These are phyloP conservation scores for Gossypium australe DNA, from an alignment of 345 rosid species.

Conservation along the genomic window DNA sequence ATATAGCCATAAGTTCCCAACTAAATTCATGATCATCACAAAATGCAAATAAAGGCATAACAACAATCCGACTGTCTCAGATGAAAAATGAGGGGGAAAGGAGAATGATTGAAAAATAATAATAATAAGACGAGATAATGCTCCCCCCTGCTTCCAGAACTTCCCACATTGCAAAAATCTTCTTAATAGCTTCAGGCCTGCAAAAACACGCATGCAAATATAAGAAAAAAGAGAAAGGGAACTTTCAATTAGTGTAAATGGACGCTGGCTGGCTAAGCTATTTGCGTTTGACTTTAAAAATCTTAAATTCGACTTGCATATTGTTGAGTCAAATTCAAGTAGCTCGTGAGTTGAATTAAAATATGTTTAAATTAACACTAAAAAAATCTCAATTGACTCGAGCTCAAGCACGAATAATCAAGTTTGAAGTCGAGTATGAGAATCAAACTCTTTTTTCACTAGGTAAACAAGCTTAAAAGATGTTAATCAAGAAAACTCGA, in stretches of 20 bases:
- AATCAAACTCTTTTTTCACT: no score
- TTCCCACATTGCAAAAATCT: slow-evolving; percentile 22
- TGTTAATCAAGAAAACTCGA: no score
- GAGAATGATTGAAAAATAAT: not conserved
- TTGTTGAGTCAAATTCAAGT: no score
- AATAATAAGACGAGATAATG: slow-evolving; percentile 32
- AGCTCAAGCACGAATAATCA: no score
- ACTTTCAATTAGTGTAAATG: not conserved
- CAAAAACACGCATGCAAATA: not conserved
- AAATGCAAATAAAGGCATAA: not conserved
- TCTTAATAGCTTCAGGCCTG: slow-evolving; percentile 36
- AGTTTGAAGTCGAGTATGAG: no score
- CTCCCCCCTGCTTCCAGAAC: slow-evolving; percentile 62
- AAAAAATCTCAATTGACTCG: no score
- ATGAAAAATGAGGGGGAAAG: not conserved
- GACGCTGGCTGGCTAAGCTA: no score
- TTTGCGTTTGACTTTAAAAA: no score
- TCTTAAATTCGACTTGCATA: no score
- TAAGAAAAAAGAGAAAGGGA: not conserved
- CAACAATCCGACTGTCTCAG: slow-evolving; percentile 19
- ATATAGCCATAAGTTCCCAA: slow-evolving; percentile 22
- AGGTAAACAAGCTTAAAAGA: no score
- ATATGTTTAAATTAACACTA: no score
- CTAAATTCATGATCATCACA: slow-evolving; percentile 7
- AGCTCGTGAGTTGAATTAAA: no score